These are phyloP conservation scores for Neonectria neomacrospora DNA, from an alignment of 2,329 filamentous ascomycete genomes.

Conservation along the genomic window DNA sequence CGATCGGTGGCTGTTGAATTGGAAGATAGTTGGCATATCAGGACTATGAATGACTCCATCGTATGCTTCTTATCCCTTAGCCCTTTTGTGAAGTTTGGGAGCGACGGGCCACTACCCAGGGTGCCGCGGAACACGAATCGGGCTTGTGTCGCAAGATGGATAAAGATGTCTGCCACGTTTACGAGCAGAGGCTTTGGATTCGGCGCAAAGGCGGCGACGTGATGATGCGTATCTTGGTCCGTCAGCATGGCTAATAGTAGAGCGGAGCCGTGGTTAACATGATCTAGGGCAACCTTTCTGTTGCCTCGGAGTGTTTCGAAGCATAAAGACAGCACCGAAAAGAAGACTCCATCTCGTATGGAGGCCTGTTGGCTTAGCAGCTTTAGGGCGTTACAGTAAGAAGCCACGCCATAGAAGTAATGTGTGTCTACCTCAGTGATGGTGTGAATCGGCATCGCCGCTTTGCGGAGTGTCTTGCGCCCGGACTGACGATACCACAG, in stretches of 20 bases:
- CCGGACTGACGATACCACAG: slow-evolving; percentile 24
- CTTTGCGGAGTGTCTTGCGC: neutral
- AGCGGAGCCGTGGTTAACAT: slow-evolving; percentile 51
- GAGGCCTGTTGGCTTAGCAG: slow-evolving; percentile 43
- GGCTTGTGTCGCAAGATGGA: slow-evolving; percentile 26
- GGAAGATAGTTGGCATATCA: slow-evolving; percentile 24
- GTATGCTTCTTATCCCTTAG: slow-evolving; percentile 32
- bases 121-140: slow-evolving; percentile 30
- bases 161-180: slow-evolving; percentile 33
- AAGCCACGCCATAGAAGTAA: slow-evolving; percentile 49
- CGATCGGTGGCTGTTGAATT: slow-evolving; percentile 1
- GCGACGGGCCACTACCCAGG: slow-evolving; percentile 17
- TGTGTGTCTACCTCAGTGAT: slow-evolving; percentile 13
- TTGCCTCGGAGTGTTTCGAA: slow-evolving; percentile 49
- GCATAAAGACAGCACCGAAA: slow-evolving; percentile 47
- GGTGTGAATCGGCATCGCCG: neutral
- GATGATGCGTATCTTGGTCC: slow-evolving; percentile 30
- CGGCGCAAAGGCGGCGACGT: slow-evolving; percentile 30
- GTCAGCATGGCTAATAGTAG: slow-evolving; percentile 48
- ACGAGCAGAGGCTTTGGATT: slow-evolving; percentile 37
- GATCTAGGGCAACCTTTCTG: slow-evolving; percentile 47
- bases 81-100: slow-evolving; percentile 35
- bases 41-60: slow-evolving; percentile 32
- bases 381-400: slow-evolving; percentile 51
- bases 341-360: slow-evolving; percentile 45